Evolutionary conservation across 108 stramenopile species (phyloP).

Genomic region (Fragilaria crotonensis): DNA sequence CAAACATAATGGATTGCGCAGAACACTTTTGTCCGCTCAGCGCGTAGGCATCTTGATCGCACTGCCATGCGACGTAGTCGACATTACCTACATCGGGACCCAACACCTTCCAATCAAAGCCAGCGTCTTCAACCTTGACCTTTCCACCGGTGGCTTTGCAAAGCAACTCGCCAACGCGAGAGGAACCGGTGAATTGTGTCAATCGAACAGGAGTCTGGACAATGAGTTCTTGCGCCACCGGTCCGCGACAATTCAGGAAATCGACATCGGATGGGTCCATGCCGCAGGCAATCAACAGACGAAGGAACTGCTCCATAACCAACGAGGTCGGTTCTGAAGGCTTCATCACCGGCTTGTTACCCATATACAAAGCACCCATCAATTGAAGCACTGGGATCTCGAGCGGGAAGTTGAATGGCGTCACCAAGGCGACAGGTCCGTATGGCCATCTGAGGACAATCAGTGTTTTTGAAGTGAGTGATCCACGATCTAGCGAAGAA

Average conservation of each 20-base stretch:
- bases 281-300: conserved; percentile 87
- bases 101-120: conserved; percentile 98
- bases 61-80: conserved; percentile 96
- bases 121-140: conserved; percentile 96
- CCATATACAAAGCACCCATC: conserved; percentile 98
- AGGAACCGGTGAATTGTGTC: conserved; percentile 96
- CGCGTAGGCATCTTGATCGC: conserved; percentile 98
- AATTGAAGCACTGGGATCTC: conserved; percentile 95
- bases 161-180: conserved; percentile 78
- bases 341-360: conserved; percentile 93
- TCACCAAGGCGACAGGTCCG: conserved; percentile 89
- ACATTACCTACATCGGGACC: conserved; percentile 89
- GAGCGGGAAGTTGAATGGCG: conserved; percentile 95
- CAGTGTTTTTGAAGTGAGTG: too few relatives aligned
- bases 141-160: conserved; percentile 79
- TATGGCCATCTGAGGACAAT: conserved; percentile 76
- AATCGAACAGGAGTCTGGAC: conserved; percentile 70
- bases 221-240: conserved; percentile 82
- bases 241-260: conserved; percentile 87
- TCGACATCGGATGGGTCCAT: conserved; percentile 87
- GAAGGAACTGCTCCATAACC: conserved; percentile 94
- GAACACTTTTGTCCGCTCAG: conserved; percentile 97
- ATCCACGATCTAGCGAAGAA: too few relatives aligned
- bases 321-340: conserved; percentile 80
- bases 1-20: conserved; percentile 93